Conservation (phyloP, 225 moss, liverwort and hornwort species). For the Climacium dendroides region DNA sequence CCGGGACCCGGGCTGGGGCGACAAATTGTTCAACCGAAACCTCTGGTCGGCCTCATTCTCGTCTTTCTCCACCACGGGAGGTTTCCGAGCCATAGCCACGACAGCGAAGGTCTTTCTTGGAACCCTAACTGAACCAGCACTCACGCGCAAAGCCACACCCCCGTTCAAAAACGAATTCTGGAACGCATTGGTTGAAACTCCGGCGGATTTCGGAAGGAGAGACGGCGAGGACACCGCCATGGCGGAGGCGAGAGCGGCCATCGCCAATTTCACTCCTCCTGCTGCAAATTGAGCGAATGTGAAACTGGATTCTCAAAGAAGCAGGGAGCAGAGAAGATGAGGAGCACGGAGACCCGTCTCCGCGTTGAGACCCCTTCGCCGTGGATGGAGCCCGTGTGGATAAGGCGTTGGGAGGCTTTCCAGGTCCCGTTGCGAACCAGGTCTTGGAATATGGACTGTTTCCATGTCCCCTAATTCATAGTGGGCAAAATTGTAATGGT, state of each 20-base stretch:
- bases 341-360: not conserved
- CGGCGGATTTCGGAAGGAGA: not conserved
- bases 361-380: not conserved
- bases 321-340: not conserved
- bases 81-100: conserved; percentile 22
- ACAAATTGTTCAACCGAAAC: conserved; percentile 67
- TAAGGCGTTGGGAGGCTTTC: not conserved
- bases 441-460: not conserved
- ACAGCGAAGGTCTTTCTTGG: not conserved
- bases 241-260: conserved; percentile 21
- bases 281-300: not conserved
- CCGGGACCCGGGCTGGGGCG: conserved; percentile 73
- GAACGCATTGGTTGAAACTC: not conserved
- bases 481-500: no score
- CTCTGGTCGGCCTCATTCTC: conserved; percentile 29
- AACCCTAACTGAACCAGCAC: not conserved
- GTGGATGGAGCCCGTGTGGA: not conserved
- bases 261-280: not conserved
- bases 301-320: not conserved
- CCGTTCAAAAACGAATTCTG: conserved; percentile 7
- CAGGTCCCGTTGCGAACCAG: not conserved
- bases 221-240: conserved; percentile 1
- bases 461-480: not conserved
- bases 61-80: conserved; percentile 9
- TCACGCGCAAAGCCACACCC: not conserved